Base-by-base conservation (phyloP, 345 rosid species). In the Citrus sp. region DNA sequence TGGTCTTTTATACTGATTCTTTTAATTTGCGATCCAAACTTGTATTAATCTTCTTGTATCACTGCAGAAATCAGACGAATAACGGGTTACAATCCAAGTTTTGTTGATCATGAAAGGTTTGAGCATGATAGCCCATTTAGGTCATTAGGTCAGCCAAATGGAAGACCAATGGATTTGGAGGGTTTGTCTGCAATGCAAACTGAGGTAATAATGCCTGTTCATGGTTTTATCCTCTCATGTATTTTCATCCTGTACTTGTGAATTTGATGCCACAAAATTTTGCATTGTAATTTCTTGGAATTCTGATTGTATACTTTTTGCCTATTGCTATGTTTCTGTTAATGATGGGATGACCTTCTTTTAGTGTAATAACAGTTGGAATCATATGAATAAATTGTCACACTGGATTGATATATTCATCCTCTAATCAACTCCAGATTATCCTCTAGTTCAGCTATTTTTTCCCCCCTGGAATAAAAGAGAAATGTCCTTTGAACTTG, bases 51-150 rank as follows among this genome's bases (percentile, higher is more conserved):
- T 27, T 40, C 69, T 82, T 61, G 55, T 69, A 19, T 62, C 68
- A 51, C 6, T 84, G 86, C 95, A 95, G 98, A 92, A 85, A 92
- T 95, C 74, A 89, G 94, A 85, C 85, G 89, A 76, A 77, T 88
- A 55, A 88, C 92, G 12, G 81, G 86, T 70, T 81, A 80, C 61
- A 77, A 70, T 85, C 80, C 85, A 60, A 85, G 87, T 85, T 84
- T 93, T 79, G 76, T 85, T 64, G 97, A 93, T 84, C 85, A 85
- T 62, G 99, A 93, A 78, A 87, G 96, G 83, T 85, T 85, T 80
- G 99, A 95, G 78, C 92, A 88, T 80, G 96, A 89, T 80, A 91
- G 97, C 84, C 98, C 97, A 69, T 89, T 89, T 78, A 92, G 97
- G 87, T 85, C 96, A 40, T 82, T 91, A 51, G 89, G 88, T 76